Evolutionary conservation across 1,284 basidiomycete genomes (phyloP), one percentile per base, ranked within the genome.

Genomic region (Marasmius oreades): DNA sequence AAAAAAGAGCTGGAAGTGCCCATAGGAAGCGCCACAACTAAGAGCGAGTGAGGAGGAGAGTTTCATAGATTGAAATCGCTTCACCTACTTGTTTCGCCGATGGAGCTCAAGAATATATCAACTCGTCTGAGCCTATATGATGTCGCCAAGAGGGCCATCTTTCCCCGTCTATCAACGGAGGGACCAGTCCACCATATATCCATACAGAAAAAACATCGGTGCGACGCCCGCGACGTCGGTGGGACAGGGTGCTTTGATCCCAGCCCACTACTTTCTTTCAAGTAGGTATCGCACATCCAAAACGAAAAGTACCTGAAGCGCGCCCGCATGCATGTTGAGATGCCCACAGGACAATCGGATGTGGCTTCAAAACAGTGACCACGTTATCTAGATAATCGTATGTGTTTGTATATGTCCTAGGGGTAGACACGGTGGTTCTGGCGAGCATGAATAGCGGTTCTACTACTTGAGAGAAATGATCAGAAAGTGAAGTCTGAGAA

Each of bases 11-110:
- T 78, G 0, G 84, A 78, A 70, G 86, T 85, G 0, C 88, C 88
- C 83, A 92, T 88, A 0, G 93, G 92, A 55, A 95, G 79, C 0
- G 91, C 86, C 57, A 95, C 90, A 6, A 89, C 92, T 94, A 60
- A 11, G 20, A 36, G 48, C 53, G 56, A 28, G 20, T 61, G 2
- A 56, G 46, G 11, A 16, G n/a, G 52, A 22, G 26, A 37, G 46
- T 2, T 16, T 33, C 24, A 10, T 14, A 23, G 50, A 37, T 23
- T 16, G 5, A 20, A 28, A 24, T 26, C 20, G 12, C 33, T 5
- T 18, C n/a, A 73, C 86, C 39, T 63, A 93, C 92, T 87, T 10
- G 93, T 94, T 70, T 96, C 93, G 0, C 88, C 81, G 18, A 95
- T 72, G 1, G 92, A 94, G 65, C 86, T 93, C 61, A 95, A 75